A percentile compares a stretch with the other conserved stretches of the same genome.
Evolutionary conservation across 2,329 filamentous ascomycete species (phyloP).

Genomic region (Cytospora leucostoma): DNA sequence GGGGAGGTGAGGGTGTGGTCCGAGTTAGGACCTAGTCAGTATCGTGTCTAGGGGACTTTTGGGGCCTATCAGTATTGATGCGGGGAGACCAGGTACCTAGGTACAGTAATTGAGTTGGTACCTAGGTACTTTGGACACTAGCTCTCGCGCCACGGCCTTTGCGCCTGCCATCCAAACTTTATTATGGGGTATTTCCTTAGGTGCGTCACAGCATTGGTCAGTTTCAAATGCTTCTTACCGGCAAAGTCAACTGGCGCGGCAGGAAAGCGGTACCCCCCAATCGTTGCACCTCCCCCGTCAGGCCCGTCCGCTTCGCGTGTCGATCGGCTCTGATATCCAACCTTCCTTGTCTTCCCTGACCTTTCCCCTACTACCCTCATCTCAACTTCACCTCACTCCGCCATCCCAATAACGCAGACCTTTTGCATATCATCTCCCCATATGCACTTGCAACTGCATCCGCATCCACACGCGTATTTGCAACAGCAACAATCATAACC

Average conservation of each 20-base stretch:
- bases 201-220: background rate
- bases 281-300: constrained; percentile 11
- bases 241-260: constrained; percentile 1
- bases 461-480: constrained; percentile 1
- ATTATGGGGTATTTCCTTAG: background rate
- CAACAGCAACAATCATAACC: constrained; percentile 2
- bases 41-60: no score
- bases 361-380: background rate
- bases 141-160: background rate
- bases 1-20: no score
- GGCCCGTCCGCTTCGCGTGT: background rate
- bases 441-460: constrained; percentile 2
- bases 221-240: background rate
- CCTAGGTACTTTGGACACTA: background rate
- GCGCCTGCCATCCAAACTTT: constrained; percentile 14
- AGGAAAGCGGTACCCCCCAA: constrained; percentile 13
- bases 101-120: background rate
- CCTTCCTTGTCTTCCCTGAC: constrained; percentile 8
- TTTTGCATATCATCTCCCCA: background rate
- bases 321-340: constrained; percentile 13
- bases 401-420: background rate
- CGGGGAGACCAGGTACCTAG: background rate
- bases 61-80: background rate
- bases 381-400: background rate
- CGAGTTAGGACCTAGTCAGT: no score